phyloP scores from a whole-genome alignment of 352 stramenopile genomes.

The Pythium coloratum region DNA sequence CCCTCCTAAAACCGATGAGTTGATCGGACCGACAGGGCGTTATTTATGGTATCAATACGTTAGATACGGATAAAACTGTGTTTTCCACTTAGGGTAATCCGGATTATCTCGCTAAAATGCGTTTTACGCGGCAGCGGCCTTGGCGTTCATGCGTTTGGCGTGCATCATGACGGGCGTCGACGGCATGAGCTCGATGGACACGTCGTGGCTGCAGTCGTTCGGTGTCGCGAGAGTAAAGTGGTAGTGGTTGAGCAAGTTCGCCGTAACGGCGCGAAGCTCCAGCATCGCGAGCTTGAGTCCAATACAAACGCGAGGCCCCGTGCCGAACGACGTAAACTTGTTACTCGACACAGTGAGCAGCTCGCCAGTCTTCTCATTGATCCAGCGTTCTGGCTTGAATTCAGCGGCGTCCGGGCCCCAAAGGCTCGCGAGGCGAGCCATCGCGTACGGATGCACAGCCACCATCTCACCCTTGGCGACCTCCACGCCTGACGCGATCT shows the following conservation, averaged over 20 bases:
- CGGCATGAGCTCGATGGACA: background rate
- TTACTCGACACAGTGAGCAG: background rate
- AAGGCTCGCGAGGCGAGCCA: constrained; percentile 26
- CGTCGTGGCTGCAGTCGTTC: constrained; percentile 8
- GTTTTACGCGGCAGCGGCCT: too few species aligned
- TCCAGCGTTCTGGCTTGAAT: constrained; percentile 53
- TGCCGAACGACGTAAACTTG: constrained; percentile 37
- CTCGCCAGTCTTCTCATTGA: constrained; percentile 20
- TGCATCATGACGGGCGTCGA: too few species aligned
- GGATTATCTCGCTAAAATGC: too few species aligned
- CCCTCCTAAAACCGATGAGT: constrained; percentile 5
- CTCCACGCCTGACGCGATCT: constrained; percentile 28
- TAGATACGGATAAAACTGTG: background rate
- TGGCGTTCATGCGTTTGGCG: too few species aligned
- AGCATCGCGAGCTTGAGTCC: constrained; percentile 45
- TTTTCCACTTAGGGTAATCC: too few species aligned
- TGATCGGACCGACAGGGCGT: constrained; percentile 4
- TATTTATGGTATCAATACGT: background rate
- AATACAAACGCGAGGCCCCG: constrained; percentile 42
- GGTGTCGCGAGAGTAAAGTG: constrained; percentile 3
- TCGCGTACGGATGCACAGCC: constrained; percentile 29
- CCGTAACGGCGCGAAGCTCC: constrained; percentile 23
- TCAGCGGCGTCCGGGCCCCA: constrained; percentile 34
- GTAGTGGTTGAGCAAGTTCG: constrained; percentile 14
- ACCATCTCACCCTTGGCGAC: constrained; percentile 25